Conservation (phyloP, 2,329 filamentous ascomycete genomes). For the Pseudopithomyces maydicus region DNA sequence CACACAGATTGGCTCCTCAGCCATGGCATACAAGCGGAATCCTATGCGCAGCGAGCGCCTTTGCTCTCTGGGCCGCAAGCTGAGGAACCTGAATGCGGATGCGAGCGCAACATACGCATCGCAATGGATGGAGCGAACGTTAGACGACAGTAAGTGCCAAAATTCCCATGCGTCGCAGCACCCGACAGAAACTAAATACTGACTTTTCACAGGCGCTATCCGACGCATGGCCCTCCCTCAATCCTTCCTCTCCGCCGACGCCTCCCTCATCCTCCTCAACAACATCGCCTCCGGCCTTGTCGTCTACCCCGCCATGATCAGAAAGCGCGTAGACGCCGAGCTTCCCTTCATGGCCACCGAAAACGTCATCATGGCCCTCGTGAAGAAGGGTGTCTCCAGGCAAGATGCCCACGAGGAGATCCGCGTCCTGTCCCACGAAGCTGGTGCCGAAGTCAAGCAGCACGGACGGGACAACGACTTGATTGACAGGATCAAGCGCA, state of each 20-base stretch:
- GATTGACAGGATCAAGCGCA: slow-evolving; percentile 74
- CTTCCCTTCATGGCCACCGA: slow-evolving; percentile 85
- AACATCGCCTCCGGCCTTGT: slow-evolving; percentile 77
- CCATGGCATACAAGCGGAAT: slow-evolving; percentile 69
- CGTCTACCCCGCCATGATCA: slow-evolving; percentile 77
- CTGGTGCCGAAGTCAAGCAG: slow-evolving; percentile 71
- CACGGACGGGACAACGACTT: slow-evolving; percentile 80
- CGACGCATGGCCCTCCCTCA: slow-evolving; percentile 60
- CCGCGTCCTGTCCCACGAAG: slow-evolving; percentile 77
- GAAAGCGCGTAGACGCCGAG: slow-evolving; percentile 70
- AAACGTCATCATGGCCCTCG: slow-evolving; percentile 66
- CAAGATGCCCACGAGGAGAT: slow-evolving; percentile 90
- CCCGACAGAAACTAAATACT: background rate
- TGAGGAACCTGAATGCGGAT: slow-evolving; percentile 59
- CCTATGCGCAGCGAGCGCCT: slow-evolving; percentile 65
- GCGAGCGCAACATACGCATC: slow-evolving; percentile 69
- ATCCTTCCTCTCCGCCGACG: slow-evolving; percentile 55
- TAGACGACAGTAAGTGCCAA: slow-evolving; percentile 65
- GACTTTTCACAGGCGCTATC: slow-evolving; percentile 58
- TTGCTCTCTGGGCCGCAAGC: slow-evolving; percentile 62
- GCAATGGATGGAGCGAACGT: slow-evolving; percentile 78
- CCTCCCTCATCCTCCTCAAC: slow-evolving; percentile 69
- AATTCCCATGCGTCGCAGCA: no score
- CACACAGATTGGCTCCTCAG: slow-evolving; percentile 60
- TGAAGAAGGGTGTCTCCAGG: slow-evolving; percentile 70